Conservation (phyloP, 768 basidiomycete genomes). For the Mycena indigotica region DNA sequence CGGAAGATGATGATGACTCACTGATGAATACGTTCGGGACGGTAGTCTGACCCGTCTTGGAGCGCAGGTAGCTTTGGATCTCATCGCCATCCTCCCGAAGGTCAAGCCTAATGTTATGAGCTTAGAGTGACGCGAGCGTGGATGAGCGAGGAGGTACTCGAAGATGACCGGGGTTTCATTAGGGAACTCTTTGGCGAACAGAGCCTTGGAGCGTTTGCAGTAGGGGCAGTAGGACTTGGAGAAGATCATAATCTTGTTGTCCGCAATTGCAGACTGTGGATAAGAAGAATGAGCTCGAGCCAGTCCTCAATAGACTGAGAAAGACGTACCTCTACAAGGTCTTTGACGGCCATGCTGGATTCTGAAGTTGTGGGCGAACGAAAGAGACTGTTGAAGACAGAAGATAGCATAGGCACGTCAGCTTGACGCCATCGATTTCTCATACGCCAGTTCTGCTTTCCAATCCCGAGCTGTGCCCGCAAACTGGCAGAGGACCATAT, state of each 20-base stretch:
- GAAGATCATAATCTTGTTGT: conserved; percentile 59
- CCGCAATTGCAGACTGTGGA: conserved; percentile 46
- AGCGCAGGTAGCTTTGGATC: conserved; percentile 65
- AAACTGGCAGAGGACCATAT: no score
- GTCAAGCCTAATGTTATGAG: conserved; percentile 51
- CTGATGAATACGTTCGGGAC: conserved; percentile 82
- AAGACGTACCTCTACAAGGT: conserved; percentile 44
- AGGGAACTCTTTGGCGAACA: conserved; percentile 45
- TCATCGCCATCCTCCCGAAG: conserved; percentile 53
- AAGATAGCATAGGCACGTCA: conserved; percentile 21
- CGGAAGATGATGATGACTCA: conserved; percentile 35
- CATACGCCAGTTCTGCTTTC: not conserved
- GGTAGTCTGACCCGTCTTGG: conserved; percentile 68
- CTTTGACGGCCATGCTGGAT: conserved; percentile 36
- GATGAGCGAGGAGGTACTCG: conserved; percentile 45
- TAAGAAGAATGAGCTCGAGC: conserved; percentile 4
- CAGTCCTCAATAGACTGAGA: not conserved
- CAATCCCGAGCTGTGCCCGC: no score
- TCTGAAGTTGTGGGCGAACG: conserved; percentile 23
- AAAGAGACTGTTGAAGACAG: conserved; percentile 32
- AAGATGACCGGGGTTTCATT: conserved; percentile 40
- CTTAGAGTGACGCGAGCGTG: no score
- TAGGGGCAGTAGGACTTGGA: conserved; percentile 62
- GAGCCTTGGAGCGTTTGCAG: conserved; percentile 50
- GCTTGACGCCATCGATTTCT: not conserved